Base-by-base conservation (phyloP, 1,284 basidiomycete species). In the Stygiomarasmius scandens region DNA sequence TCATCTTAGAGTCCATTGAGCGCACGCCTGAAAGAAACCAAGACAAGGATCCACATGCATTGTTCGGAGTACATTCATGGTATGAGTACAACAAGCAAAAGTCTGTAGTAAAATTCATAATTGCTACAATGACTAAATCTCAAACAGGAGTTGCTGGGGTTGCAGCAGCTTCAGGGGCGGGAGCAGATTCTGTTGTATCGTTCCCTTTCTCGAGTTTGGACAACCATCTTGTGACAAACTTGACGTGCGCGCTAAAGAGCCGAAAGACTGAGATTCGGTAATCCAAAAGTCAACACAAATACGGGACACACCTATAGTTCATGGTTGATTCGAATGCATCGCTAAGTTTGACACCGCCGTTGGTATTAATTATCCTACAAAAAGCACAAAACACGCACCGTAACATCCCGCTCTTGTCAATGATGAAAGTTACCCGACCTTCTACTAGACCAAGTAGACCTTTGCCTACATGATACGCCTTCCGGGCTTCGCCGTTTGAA, bases 391-490 rank as follows among this genome's bases (percentile, higher is more conserved):
- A 20, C 14, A 20, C 38, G 72, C 78, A 89, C 83, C 81, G 78
- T 29, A 93, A 75, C 48, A 84, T 73, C 2, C 92, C 90, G 54
- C 87, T 79, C 54, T 73, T 77, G 68, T 92, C 89, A 56, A 93
- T 85, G 64, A 92, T 77, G 68, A 92, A 88, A 0, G 91, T 93
- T 23, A 84, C 80, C 22, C 91, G 81, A 3, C 87, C 86, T 61
- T 83, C 78, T 0, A 75, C 73, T 25, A 92, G 64, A 12, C 92
- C 91, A 25, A 92, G 69, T 58, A 92, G 66, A 1, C 83, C 83
- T 64, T 81, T 86, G 8, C 82, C 83, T 27, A 92, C 80, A 8
- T 77, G 71, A 66, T 89, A 93, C 2, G 81, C 77, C 65, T 85
- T 84, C 58, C 85, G 77, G 11, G 80, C 86, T 56, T 79, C 76